Evolutionary conservation across 1,139 yeast species (phyloP), one percentile per base, ranked within the genome.

Genomic region (Saccharomycopsis hybrid): DNA sequence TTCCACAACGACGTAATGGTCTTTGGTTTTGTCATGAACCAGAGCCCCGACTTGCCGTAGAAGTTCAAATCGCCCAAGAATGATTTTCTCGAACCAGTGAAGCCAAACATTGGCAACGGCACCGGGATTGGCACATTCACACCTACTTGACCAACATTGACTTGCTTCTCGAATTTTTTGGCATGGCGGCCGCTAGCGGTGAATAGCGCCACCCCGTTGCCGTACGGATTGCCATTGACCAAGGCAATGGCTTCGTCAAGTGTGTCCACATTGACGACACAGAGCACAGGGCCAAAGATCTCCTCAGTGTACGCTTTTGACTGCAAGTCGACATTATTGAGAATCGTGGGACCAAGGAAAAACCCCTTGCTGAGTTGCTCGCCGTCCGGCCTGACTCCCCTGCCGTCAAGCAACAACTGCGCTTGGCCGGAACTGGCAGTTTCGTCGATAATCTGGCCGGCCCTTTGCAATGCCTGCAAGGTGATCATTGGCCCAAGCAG

Each of bases 101-200:
- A 82, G 3, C 86, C 80, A 65, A 82, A 82, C 86, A 82, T 80
- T 54, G 89, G 89, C 63, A 82, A 71, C 51, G 89, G 89, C 31
- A 82, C 89, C 5, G 89, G 89, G 57, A 82, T 82, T 27, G 89
- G 89, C 44, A 82, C 86, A 60, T 82, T 82, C 59, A 82, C 73
- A 54, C 89, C 89, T 48, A 82, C 84, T 67, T 82, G 89, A 28
- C 89, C 89, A 55, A 82, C 78, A 55, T 80, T 84, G 55, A 82
- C 77, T 58, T 78, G 74, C 68, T 76, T 79, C 63, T 76, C 80
- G 70, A 82, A 82, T 62, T 77, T 77, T 65, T 81, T 82, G 3
- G 85, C 82, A 29, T 78, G 72, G n/a, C 83, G 70, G 11, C 89
- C 89, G 1, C 82, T 77, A 42, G 72, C 68, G 29, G 89, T 82